Evolutionary conservation across 306 rosid genomes (phyloP).

Genomic region (Trifolium subterraneum): DNA sequence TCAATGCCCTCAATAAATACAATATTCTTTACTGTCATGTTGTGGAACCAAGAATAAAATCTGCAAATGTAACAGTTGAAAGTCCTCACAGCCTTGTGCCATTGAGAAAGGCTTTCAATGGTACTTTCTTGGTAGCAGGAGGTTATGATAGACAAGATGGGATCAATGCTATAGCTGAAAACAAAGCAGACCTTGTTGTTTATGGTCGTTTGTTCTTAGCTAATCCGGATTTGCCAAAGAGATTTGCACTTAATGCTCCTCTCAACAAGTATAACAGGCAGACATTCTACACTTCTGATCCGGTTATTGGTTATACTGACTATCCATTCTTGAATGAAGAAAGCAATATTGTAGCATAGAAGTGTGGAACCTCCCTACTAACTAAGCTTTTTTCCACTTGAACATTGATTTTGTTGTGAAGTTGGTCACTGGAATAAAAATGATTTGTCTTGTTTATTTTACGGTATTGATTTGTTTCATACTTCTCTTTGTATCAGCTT

Average conservation of each 20-base stretch:
- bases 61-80: neutral
- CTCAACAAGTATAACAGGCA: neutral
- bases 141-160: neutral
- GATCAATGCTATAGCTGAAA: neutral
- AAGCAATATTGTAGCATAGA: neutral
- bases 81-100: neutral
- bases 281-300: neutral
- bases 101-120: neutral
- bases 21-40: neutral
- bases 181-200: neutral
- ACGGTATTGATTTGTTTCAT: no score
- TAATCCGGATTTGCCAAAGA: constrained; percentile 18
- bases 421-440: no score
- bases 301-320: neutral
- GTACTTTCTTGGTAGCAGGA: neutral
- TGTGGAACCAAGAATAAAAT: neutral
- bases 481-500: no score
- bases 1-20: neutral
- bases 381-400: no score
- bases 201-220: neutral
- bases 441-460: no score
- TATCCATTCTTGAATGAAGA: neutral
- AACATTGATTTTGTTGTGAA: no score
- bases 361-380: no score
- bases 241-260: neutral